Evolutionary conservation across 1,139 yeast genomes (phyloP), one percentile per base, ranked within the genome.

Genomic region (Scheffersomyces segobiensis): DNA sequence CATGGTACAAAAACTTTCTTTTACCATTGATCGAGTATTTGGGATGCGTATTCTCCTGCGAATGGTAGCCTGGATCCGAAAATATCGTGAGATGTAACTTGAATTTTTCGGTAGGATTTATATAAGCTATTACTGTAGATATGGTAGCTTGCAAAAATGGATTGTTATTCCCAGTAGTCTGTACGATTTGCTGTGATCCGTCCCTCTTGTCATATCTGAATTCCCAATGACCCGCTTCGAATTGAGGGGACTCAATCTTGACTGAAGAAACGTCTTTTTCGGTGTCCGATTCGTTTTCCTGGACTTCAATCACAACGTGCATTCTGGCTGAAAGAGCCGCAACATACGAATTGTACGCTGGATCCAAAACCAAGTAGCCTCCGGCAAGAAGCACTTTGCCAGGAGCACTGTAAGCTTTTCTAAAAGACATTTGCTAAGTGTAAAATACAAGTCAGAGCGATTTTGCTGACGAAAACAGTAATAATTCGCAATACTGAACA

Each of bases 311-410:
- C 4, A 87, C 82, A 1, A 96, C 92, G 71, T 93, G 96, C 91
- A 95, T 93, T 61, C 98, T 81, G 4, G 97, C 86, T 0, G 97
- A 90, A 26, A 95, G 81, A 0, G 97, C 98, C 6, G 95, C 87
- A 6, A 92, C 97, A 70, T 89, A 91, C 0, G 97, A 87, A 54
- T 81, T 77, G 73, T 90, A 93, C 50, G 71, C 71, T 0, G 95
- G 93, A 59, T 91, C 96, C 26, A 95, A 78, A 0, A 95, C 98
- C 54, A 95, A 80, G 70, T 95, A 95, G 0, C 99, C 99, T 12
- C 99, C 99, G 0, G 96, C 98, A 19, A 95, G 68, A 48, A 95
- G 79, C 1, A 98, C 98, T 72, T 95, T 95, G 0, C 98, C 98
- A 0, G 99, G 98, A 0, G 98, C 96, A 68, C 97, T 90, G 69